Evolutionary conservation across 371 early-diverging fungal genomes (phyloP), one percentile per base, ranked within the genome.

Genomic region (Coemansia sp.): DNA sequence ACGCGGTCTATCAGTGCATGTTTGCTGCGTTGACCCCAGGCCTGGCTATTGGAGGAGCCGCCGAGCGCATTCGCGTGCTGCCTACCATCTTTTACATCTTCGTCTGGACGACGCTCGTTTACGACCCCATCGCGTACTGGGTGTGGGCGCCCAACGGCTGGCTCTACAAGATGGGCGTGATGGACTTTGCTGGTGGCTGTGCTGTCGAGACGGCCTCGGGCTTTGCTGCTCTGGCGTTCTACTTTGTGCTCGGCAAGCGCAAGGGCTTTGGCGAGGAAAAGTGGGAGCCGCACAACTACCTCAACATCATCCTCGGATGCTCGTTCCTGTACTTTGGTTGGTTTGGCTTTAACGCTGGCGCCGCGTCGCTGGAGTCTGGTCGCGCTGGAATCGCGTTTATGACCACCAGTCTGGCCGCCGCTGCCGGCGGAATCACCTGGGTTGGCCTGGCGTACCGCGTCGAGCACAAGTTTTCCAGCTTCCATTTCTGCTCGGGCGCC

Each of bases 151-250:
- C 82, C 14, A 84, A 85, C 59, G 92, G 93, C 5, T 93, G 90
- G 90, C 63, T 88, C 39, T 68, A 70, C 26, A 79, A 84, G 57
- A 63, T 91, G 68, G 92, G 92, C 30, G 82, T 80, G 14, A 78
- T 90, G 68, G 93, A 93, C 72, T 93, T 86, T 82, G 93, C 93
- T 52, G 93, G 93, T 38, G 94, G 94, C 8, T 88, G 87, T 31
- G 88, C 92, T n/a, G 93, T 93, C 8, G 90, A 93, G 69, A 87
- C 90, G 34, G 84, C 91, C 30, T 88, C 89, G 39, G 94, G 94
- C 35, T 82, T 88, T 48, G 88, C 89, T 14, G 93, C 88, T 20
- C 86, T 93, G 51, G 93, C 93, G 5, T 90, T 88, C 75, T 88
- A 89, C 52, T 70, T 90, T 70, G 86, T 90, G n/a, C 67, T 89